Conservation (phyloP, 345 rosid species). For the Abelmoschus esculentus region DNA sequence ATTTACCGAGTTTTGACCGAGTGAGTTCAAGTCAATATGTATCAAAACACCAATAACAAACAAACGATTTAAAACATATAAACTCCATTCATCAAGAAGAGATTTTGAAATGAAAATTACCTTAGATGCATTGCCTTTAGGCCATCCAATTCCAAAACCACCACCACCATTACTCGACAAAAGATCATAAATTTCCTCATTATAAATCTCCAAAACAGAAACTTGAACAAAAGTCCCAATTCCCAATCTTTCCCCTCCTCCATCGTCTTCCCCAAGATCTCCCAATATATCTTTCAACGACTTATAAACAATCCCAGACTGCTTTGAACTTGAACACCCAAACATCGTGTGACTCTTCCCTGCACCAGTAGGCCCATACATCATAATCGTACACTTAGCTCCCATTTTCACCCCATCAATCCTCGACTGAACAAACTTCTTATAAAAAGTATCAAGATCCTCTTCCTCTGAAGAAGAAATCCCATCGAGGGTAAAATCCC, state of each 20-base stretch:
- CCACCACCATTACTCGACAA: conserved; percentile 52
- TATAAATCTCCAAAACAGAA: conserved; percentile 83
- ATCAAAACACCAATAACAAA: not conserved
- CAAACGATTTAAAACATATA: not conserved
- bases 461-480: conserved; percentile 76
- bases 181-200: conserved; percentile 93
- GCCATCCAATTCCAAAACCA: conserved; percentile 75
- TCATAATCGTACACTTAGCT: conserved; percentile 72
- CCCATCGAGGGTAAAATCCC: conserved; percentile 85
- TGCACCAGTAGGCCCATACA: conserved; percentile 94
- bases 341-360: conserved; percentile 98
- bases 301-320: conserved; percentile 76
- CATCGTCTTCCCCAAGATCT: conserved; percentile 35
- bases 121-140: conserved; percentile 61
- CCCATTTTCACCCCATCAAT: conserved; percentile 74
- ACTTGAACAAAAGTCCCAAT: conserved; percentile 68
- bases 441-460: conserved; percentile 63
- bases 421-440: conserved; percentile 65
- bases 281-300: conserved; percentile 67
- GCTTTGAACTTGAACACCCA: conserved; percentile 70
- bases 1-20: too few relatives aligned
- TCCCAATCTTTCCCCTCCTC: conserved; percentile 26
- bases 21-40: too few relatives aligned
- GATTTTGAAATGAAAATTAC: conserved; percentile 17
- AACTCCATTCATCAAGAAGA: conserved; percentile 6